Base-by-base conservation (phyloP, 129 eudicot species). In the Chrysanthemum makinoi region DNA sequence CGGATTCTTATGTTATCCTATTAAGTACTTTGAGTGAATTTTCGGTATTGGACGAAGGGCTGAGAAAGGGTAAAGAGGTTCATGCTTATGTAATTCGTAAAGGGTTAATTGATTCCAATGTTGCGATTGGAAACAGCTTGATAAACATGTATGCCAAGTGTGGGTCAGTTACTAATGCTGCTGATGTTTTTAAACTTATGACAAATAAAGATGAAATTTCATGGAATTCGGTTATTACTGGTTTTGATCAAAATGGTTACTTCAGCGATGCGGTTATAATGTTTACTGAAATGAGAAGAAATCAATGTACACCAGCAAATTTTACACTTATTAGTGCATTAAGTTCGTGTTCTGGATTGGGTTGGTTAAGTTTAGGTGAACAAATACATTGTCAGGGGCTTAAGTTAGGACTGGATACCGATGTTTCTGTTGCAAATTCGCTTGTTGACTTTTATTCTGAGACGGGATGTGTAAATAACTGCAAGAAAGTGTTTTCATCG, bases 61-160 rank as follows among this genome's bases (percentile, higher is more conserved):
- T 63, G 67, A 82, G 62, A 68, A 87, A 72, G 16, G 98, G 98
- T 53, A 85, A 77, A 72, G 90, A 83, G 86, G 86, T 89, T 72
- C 97, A 89, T 60, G 98, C 83, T 39, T 75, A 81, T 75, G 84
- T 84, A 44, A 72, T 82, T 15, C 75, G 96, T 73, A 85, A 81
- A 2, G 81, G 89, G 50, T 65, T 89, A 28, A 70, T 11, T 64
- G 82, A 84, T 77, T 80, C 79, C 22, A 87, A 85, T 63, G 72
- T 79, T 47, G 86, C 88, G 2, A 66, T 87, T 72, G 96, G 89
- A 61, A 94, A 94, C 79, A 86, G 92, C 64, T 68, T 94, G 62
- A 75, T 94, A 20, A 94, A 94, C 64, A 87, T 89, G 97, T 89
- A 94, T 69, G 86, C 95, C 28, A 94, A 94, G 79, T 89, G 96